These are phyloP conservation scores for Cardamine resedifolia DNA, from an alignment of 345 rosid genomes.

Conservation along the genomic window DNA sequence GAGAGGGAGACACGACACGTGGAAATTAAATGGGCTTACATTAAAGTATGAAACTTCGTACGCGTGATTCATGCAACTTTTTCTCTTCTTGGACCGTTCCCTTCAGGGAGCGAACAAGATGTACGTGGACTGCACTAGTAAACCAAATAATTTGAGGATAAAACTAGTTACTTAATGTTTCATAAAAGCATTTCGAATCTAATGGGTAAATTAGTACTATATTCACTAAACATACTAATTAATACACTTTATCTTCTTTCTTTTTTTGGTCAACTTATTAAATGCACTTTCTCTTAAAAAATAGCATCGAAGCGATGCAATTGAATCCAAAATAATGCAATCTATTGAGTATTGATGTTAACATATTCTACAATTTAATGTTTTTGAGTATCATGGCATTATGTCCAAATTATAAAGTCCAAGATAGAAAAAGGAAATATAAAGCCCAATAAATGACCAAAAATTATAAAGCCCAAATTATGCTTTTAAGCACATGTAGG, in stretches of 20 bases:
- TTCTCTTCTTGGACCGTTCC: conserved; percentile 2
- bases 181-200: not conserved
- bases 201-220: not conserved
- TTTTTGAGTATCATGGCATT: too few relatives aligned
- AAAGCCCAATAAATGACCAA: not conserved
- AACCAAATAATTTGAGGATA: not conserved
- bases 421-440: not conserved
- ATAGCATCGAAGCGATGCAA: not conserved
- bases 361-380: not conserved
- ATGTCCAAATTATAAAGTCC: too few relatives aligned
- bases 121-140: conserved; percentile 8
- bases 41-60: conserved; percentile 7
- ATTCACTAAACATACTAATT: not conserved
- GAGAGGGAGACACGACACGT: conserved; percentile 19
- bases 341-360: not conserved
- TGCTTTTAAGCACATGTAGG: not conserved
- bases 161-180: not conserved
- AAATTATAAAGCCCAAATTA: conserved; percentile 4
- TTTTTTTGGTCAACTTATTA: not conserved
- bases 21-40: conserved; percentile 5
- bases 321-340: not conserved
- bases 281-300: not conserved
- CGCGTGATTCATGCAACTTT: conserved; percentile 19
- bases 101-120: not conserved
- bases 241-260: not conserved